Base-by-base conservation (phyloP, 1,284 basidiomycete species). In the Cryptococcus sp. region DNA sequence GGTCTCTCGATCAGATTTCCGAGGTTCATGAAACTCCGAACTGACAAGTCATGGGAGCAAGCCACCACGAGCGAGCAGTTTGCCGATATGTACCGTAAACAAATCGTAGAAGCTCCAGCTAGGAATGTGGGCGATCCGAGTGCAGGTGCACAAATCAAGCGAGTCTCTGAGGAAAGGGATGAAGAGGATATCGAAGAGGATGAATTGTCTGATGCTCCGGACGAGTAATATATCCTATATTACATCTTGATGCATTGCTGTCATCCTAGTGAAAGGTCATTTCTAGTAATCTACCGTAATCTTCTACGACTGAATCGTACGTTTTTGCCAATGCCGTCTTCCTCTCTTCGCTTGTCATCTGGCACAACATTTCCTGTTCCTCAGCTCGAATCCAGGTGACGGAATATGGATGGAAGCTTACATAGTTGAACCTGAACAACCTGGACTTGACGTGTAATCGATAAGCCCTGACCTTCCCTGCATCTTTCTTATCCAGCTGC, bases 391-490 rank as follows among this genome's bases (percentile, higher is more conserved):
- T n/a, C n/a, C n/a, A n/a, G n/a, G n/a, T n/a, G n/a, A n/a, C n/a
- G n/a, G n/a, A n/a, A n/a, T n/a, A n/a, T n/a, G n/a, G n/a, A n/a
- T n/a, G n/a, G 22, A 2, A 2, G 61, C 88, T 66, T 66, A 91
- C 91, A 70, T 86, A 93, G 76, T 98, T 98, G 76, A 96, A 96
- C 41, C 91, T 81, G 72, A 88, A 98, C 49, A 98, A 76, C 32
- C 94, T 82, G 70, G 93, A 91, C 76, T 98, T 96, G 69, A 94
- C 90, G 59, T 78, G 73, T 46, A 92, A 72, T 52, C 91, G 80
- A 72, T 86, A 92, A 23, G 84, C 83, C 48, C 78, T 81, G 65
- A 81, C 75, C 31, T 79, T 78, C 11, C 75, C 79, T 37, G 73
- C 61, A 66, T 94, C 84, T 10, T 75, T 66, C 7, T 82, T 78